Evolutionary conservation across 2,329 filamentous ascomycete genomes (phyloP).

Genomic region (Fusarium phyllophilum): DNA sequence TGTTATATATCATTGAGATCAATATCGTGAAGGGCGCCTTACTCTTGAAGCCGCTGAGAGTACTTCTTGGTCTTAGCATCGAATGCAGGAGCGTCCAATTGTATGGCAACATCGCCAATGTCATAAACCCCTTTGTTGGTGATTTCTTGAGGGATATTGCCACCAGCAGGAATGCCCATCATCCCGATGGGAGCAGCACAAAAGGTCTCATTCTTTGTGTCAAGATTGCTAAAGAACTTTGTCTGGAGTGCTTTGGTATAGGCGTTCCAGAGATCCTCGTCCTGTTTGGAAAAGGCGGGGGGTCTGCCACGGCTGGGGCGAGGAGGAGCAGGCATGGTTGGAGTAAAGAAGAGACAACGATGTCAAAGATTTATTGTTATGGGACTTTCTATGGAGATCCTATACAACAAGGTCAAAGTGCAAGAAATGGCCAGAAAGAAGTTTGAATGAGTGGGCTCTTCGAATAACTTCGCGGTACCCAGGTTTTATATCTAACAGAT

Average conservation of each 20-base stretch:
- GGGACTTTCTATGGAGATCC: neutral
- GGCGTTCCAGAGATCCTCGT: neutral
- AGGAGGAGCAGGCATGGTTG: neutral
- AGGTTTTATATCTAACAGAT: neutral
- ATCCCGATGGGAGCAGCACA: neutral
- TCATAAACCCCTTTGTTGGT: neutral
- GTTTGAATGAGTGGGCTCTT: neutral
- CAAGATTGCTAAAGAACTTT: neutral
- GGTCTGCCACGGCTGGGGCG: neutral
- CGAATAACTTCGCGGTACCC: neutral
- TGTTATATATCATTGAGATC: neutral
- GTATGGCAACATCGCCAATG: neutral
- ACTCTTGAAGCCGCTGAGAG: neutral
- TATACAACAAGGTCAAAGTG: neutral
- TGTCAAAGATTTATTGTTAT: neutral
- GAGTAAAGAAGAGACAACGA: accelerated
- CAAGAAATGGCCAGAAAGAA: neutral
- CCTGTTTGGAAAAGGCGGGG: neutral
- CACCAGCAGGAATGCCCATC: neutral
- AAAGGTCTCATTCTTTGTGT: neutral
- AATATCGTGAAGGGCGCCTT: no score
- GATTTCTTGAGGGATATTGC: neutral
- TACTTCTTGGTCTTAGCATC: accelerated
- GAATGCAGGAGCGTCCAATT: accelerated
- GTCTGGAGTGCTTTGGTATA: neutral